Percentiles rank a stretch among this genome's conserved stretches.
Conservation (phyloP, 306 rosid genomes). For the cucumber (Cucumis sativus) region DNA sequence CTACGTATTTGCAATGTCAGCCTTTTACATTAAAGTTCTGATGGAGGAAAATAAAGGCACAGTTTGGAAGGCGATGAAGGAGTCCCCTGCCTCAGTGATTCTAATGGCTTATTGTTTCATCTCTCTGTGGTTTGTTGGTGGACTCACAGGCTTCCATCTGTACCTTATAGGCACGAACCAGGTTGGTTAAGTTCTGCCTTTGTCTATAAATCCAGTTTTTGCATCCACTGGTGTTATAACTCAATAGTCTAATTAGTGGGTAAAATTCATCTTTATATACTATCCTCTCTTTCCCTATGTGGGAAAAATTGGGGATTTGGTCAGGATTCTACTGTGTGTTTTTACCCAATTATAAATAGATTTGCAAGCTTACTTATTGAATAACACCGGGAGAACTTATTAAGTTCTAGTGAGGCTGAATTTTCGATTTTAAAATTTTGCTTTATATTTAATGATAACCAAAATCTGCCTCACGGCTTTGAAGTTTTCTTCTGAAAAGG, state of each 20-base stretch:
- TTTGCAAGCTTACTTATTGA: neutral
- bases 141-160: slow-evolving; percentile 83
- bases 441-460: neutral
- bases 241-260: neutral
- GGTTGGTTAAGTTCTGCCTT: slow-evolving; percentile 35
- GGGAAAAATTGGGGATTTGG: neutral
- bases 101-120: slow-evolving; percentile 82
- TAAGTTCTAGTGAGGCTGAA: neutral
- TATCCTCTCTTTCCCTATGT: neutral
- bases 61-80: slow-evolving; percentile 87
- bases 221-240: neutral
- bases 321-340: neutral
- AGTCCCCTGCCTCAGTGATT: slow-evolving; percentile 78
- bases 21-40: slow-evolving; percentile 70
- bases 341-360: neutral
- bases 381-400: neutral
- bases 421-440: neutral
- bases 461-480: neutral
- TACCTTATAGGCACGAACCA: slow-evolving; percentile 91
- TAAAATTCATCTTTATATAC: neutral
- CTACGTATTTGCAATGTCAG: slow-evolving; percentile 70
- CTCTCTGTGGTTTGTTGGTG: slow-evolving; percentile 93
- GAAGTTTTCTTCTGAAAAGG: neutral
- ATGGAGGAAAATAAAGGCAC: slow-evolving; percentile 50
- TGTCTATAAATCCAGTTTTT: neutral